Evolutionary conservation across 306 rosid genomes (phyloP).

Genomic region (Calophaca sinica): DNA sequence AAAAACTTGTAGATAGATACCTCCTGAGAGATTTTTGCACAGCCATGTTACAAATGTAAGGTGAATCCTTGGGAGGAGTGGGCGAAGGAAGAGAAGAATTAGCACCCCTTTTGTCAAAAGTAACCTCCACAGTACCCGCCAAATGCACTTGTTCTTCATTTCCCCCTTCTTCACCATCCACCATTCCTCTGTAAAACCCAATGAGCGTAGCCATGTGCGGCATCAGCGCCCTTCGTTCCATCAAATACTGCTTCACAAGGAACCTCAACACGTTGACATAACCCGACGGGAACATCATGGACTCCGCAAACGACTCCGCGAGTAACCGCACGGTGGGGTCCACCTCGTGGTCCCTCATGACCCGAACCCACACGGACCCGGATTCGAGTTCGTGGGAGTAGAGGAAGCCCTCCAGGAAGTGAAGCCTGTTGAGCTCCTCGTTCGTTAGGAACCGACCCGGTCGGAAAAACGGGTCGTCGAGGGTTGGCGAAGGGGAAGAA

Average conservation of each 20-base stretch:
- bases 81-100: conserved; percentile 82
- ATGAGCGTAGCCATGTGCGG: conserved; percentile 84
- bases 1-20: conserved; percentile 35
- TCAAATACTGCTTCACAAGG: conserved; percentile 77
- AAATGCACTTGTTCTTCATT: conserved; percentile 45
- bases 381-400: conserved; percentile 66
- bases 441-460: conserved; percentile 71
- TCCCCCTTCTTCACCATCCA: not conserved
- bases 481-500: conserved; percentile 43
- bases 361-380: conserved; percentile 78
- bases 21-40: conserved; percentile 70
- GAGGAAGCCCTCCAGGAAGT: conserved; percentile 58
- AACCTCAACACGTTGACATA: conserved; percentile 64
- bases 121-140: conserved; percentile 94
- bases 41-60: conserved; percentile 82
- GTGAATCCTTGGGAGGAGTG: conserved; percentile 73
- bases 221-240: conserved; percentile 65
- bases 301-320: conserved; percentile 83
- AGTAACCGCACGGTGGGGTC: conserved; percentile 67
- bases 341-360: conserved; percentile 70
- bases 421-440: conserved; percentile 67
- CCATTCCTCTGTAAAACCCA: conserved; percentile 64
- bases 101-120: conserved; percentile 73
- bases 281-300: conserved; percentile 68
- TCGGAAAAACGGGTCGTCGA: conserved; percentile 55